Conservation (phyloP, 495 filamentous ascomycete species). For the Pyrenopolyporus hunteri region DNA sequence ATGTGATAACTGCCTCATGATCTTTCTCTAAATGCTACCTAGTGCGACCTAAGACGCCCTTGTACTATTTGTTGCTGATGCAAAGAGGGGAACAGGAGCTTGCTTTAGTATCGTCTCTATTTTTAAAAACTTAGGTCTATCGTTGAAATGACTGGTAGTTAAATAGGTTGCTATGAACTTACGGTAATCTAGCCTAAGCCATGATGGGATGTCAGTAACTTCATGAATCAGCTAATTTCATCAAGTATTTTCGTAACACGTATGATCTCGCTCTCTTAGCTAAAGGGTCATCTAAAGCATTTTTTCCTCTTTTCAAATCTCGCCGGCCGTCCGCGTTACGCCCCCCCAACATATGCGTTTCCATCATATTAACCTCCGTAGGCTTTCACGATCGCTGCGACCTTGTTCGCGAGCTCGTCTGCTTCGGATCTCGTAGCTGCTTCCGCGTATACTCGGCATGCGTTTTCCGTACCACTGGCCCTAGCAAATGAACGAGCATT, state of each 20-base stretch:
- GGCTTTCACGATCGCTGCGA: constrained; percentile 71
- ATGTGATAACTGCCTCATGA: no score
- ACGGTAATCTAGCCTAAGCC: background rate
- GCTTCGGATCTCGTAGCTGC: constrained; percentile 83
- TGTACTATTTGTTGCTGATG: no score
- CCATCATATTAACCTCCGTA: constrained; percentile 33
- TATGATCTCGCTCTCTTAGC: constrained; percentile 6
- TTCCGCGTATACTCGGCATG: constrained; percentile 96
- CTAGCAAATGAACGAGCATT: constrained; percentile 89
- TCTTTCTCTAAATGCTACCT: no score
- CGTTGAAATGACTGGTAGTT: no score
- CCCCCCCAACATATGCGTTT: background rate
- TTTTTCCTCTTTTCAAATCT: constrained; percentile 9
- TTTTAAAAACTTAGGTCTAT: no score
- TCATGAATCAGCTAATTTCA: constrained; percentile 22
- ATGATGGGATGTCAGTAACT: background rate
- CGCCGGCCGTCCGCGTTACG: background rate
- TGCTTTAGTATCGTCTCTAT: no score
- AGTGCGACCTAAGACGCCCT: no score
- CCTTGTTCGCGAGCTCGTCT: constrained; percentile 83
- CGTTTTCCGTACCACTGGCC: constrained; percentile 94
- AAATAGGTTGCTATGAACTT: no score
- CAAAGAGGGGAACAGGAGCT: no score
- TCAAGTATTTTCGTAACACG: constrained; percentile 24
- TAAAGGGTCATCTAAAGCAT: constrained; percentile 4